Percentiles rank a stretch among this genome's conserved stretches.
These are phyloP conservation scores for Purpureocillium lavendulum DNA, from an alignment of 2,329 filamentous ascomycete species.

Conservation along the genomic window DNA sequence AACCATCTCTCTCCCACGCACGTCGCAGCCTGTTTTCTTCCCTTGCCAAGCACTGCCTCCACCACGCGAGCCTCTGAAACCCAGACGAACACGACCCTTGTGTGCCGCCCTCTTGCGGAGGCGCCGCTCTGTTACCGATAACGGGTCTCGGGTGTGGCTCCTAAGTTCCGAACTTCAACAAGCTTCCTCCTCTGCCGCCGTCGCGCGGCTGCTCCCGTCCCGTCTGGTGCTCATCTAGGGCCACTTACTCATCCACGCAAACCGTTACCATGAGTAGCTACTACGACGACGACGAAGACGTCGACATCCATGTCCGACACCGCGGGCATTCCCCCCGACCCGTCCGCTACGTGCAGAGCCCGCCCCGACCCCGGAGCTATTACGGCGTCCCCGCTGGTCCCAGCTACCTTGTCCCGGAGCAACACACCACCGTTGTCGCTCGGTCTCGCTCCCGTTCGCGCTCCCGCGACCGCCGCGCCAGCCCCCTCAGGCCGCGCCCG, in stretches of 20 bases:
- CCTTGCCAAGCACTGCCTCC: no score
- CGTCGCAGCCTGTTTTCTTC: no score
- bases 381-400: constrained; percentile 32
- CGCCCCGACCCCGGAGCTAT: constrained; percentile 26
- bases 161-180: no score
- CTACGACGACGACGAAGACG: constrained; percentile 46
- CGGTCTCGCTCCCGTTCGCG: constrained; percentile 29
- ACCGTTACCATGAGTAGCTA: constrained; percentile 17
- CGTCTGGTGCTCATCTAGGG: neutral
- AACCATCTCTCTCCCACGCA: no score
- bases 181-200: no score
- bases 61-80: no score
- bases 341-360: constrained; percentile 37
- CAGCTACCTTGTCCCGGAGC: constrained; percentile 35
- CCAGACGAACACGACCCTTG: no score
- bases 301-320: constrained; percentile 41
- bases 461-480: constrained; percentile 38
- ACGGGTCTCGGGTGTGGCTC: no score
- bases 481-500: constrained; percentile 25
- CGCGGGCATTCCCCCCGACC: constrained; percentile 30
- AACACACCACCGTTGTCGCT: constrained; percentile 34
- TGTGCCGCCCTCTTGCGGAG: no score
- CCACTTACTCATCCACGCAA: neutral
- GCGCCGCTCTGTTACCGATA: no score
- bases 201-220: no score